Conservation (phyloP, 116 monocot species). For the Trichopus zeylanicus region DNA sequence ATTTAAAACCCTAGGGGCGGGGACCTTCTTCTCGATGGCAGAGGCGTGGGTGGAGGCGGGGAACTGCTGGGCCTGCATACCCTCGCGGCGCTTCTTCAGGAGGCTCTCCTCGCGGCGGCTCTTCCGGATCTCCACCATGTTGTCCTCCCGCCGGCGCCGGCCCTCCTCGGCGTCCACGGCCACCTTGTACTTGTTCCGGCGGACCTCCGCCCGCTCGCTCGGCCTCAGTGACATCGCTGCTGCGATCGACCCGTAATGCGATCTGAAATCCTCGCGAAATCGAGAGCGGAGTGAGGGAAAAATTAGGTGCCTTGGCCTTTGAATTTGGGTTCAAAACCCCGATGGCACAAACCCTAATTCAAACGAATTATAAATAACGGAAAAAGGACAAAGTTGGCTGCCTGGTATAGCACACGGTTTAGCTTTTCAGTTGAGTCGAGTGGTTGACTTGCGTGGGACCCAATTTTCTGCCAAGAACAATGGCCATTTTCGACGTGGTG, state of each 20-base stretch:
- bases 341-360: not conserved
- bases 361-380: not conserved
- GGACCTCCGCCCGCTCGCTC: conserved; percentile 68
- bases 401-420: too few species aligned
- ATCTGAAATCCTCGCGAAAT: not conserved
- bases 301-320: too few species aligned
- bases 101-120: conserved; percentile 72
- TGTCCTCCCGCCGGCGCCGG: conserved; percentile 72
- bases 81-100: conserved; percentile 80
- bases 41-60: conserved; percentile 8
- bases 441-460: too few species aligned
- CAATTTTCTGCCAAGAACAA: too few species aligned
- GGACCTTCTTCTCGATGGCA: conserved; percentile 57
- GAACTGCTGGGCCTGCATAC: conserved; percentile 38
- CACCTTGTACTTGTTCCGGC: conserved; percentile 86
- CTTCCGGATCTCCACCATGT: conserved; percentile 94
- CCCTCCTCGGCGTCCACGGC: conserved; percentile 86
- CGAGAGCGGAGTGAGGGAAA: too few species aligned
- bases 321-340: not conserved
- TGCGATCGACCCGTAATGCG: not conserved
- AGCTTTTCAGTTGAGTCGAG: too few species aligned
- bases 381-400: too few species aligned
- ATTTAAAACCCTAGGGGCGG: not conserved
- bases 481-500: too few species aligned
- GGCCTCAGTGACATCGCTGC: conserved; percentile 80